Base-by-base conservation (phyloP, 2,329 filamentous ascomycete species). In the Cladosporium cucumerinum region DNA sequence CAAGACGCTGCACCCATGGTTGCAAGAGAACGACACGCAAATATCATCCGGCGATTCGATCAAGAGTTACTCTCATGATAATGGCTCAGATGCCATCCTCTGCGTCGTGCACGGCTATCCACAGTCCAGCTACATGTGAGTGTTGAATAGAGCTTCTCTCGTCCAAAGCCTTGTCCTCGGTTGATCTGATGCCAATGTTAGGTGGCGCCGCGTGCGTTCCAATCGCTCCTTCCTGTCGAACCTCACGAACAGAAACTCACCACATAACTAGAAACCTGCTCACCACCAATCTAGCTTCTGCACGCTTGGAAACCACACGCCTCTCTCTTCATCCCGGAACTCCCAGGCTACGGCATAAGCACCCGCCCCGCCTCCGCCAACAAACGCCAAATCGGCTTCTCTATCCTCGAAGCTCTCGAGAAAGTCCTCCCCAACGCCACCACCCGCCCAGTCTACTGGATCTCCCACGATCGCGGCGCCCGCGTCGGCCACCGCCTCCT, bases 391-490 rank as follows among this genome's bases (percentile, higher is more conserved):
- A 74, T 81, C 32, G 81, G 81, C 18, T 68, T 70, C 5, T 75
- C 78, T n/a, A 74, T 84, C 54, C 72, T 84, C 51, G 74, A 78
- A 67, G 74, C 77, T 7, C 73, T 82, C 10, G 65, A 71, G 10
- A 64, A 69, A 4, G 69, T 76, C 46, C 77, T 82, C 66, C 55
- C 46, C 6, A 25, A 30, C 49, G 67, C 68, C 26, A 66, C 67
- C 4, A 66, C 67, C 61, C 75, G 72, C 16, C 70, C 71, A 0
- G 70, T 85, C 18, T 78, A 84, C 65, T 77, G 84, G 63, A 77
- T 76, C 46, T 81, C 81, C 23, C 82, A 85, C 69, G 82, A 84
- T 69, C 80, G 81, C 34, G 82, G 82, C 49, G 82, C 79, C 2
- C 78, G 82, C 10, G 77, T 84, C 67, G 77, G 76, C 61, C 82